Percentiles rank a stretch among this genome's conserved stretches.
Conservation (phyloP, 1,284 basidiomycete genomes). For the Stereum hirsutum region DNA sequence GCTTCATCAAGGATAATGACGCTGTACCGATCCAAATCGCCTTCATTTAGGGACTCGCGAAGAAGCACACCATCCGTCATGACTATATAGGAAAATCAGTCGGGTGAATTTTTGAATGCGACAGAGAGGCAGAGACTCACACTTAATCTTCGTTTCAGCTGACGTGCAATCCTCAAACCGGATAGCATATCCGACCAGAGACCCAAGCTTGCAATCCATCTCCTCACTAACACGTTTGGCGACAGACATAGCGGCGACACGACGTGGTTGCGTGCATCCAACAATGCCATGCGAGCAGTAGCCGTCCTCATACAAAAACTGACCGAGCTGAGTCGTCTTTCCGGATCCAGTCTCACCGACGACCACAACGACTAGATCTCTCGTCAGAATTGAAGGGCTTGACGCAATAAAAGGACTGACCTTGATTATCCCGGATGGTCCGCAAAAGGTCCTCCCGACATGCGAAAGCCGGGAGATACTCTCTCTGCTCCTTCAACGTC, state of each 20-base stretch:
- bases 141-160: slow-evolving; percentile 90
- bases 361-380: slow-evolving; percentile 72
- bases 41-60: slow-evolving; percentile 92
- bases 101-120: slow-evolving; percentile 5
- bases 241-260: slow-evolving; percentile 98
- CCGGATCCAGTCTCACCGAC: slow-evolving; percentile 96
- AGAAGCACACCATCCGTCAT: slow-evolving; percentile 98
- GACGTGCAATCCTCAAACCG: slow-evolving; percentile 97
- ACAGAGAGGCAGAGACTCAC: slow-evolving; percentile 32
- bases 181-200: slow-evolving; percentile 91
- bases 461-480: slow-evolving; percentile 97
- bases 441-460: slow-evolving; percentile 92
- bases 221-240: slow-evolving; percentile 99
- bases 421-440: slow-evolving; percentile 92
- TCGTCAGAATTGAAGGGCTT: not conserved
- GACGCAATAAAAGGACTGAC: slow-evolving; percentile 27
- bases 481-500: slow-evolving; percentile 90
- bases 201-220: slow-evolving; percentile 85
- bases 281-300: slow-evolving; percentile 85
- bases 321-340: slow-evolving; percentile 89
- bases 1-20: slow-evolving; percentile 97
- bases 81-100: slow-evolving; percentile 34
- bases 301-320: slow-evolving; percentile 94
- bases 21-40: slow-evolving; percentile 90
- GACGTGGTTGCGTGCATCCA: slow-evolving; percentile 94